These are phyloP conservation scores for Phytophthora sp. DNA, from an alignment of 352 stramenopile species.

Conservation along the genomic window DNA sequence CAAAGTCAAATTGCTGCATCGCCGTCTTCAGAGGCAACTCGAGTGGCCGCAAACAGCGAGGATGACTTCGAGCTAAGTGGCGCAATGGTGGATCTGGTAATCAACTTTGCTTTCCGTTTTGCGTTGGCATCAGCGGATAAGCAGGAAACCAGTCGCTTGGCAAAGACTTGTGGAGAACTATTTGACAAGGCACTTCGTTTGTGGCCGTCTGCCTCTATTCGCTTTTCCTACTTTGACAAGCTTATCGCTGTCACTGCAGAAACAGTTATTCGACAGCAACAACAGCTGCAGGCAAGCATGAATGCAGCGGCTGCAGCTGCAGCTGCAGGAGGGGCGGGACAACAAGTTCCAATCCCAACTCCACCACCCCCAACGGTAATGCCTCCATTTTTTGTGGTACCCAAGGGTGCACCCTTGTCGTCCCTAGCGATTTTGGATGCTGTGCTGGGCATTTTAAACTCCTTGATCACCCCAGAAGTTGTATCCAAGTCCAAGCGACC, in stretches of 20 bases:
- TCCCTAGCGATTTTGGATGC: conserved; percentile 89
- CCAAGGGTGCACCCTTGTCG: conserved; percentile 82
- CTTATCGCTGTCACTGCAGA: conserved; percentile 90
- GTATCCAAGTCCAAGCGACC: conserved; percentile 72
- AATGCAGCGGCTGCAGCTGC: conserved; percentile 31
- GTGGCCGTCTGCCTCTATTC: conserved; percentile 87
- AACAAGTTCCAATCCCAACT: conserved; percentile 34
- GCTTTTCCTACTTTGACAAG: conserved; percentile 92
- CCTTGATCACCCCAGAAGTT: conserved; percentile 77
- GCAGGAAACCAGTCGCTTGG: conserved; percentile 86
- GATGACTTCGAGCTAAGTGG: conserved; percentile 89
- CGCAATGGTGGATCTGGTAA: conserved; percentile 90
- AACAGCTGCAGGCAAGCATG: conserved; percentile 49
- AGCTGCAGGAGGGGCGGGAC: conserved; percentile 17
- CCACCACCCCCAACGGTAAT: conserved; percentile 55
- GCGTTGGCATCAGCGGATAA: conserved; percentile 89
- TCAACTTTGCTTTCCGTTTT: conserved; percentile 93
- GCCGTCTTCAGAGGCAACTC: conserved; percentile 27
- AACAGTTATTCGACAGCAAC: conserved; percentile 80
- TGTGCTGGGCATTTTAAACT: conserved; percentile 89
- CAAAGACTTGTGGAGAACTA: conserved; percentile 88
- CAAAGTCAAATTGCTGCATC: conserved; percentile 23
- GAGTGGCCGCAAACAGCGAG: conserved; percentile 52
- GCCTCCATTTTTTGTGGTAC: conserved; percentile 81
- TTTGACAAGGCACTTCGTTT: conserved; percentile 88